phyloP scores from a whole-genome alignment of 139 green algal species.

The Chlamydomonas incerta region DNA sequence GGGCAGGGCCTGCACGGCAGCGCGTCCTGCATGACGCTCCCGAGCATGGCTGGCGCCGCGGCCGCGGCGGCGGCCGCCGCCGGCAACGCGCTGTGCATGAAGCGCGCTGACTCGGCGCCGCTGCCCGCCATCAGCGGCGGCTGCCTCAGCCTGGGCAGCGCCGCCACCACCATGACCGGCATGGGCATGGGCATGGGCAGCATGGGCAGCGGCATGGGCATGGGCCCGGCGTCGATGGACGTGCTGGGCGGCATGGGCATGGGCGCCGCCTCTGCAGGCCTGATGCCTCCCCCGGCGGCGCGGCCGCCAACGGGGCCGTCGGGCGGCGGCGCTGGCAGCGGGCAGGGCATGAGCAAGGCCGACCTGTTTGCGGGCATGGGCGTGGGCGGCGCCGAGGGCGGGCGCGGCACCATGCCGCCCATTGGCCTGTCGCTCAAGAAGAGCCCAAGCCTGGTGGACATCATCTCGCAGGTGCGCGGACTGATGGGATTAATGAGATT shows the following conservation, averaged over 20 bases:
- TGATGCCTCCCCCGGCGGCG: constrained; percentile 35
- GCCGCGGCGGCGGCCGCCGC: background rate
- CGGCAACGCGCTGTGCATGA: constrained; percentile 3
- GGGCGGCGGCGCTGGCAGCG: background rate
- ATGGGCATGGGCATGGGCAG: no score
- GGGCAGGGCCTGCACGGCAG: constrained; percentile 12
- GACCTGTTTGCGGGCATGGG: constrained; percentile 22
- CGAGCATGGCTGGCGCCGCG: background rate
- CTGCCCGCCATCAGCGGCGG: background rate
- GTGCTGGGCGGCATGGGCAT: background rate
- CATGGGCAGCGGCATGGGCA: background rate
- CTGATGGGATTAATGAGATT: no score
- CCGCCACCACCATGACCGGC: no score
- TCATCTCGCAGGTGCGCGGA: constrained; percentile 7
- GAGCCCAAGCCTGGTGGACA: constrained; percentile 38
- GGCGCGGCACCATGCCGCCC: background rate
- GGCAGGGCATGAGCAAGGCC: background rate
- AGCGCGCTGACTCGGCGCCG: constrained; percentile 21
- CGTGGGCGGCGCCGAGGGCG: background rate
- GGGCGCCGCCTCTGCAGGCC: background rate
- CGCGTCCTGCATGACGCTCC: constrained; percentile 30
- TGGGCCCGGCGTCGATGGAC: no score
- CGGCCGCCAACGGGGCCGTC: background rate
- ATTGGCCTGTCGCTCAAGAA: constrained; percentile 49
- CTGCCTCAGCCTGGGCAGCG: no score